phyloP scores from a whole-genome alignment of 2,329 filamentous ascomycete species.

The Didymella keratinophila region DNA sequence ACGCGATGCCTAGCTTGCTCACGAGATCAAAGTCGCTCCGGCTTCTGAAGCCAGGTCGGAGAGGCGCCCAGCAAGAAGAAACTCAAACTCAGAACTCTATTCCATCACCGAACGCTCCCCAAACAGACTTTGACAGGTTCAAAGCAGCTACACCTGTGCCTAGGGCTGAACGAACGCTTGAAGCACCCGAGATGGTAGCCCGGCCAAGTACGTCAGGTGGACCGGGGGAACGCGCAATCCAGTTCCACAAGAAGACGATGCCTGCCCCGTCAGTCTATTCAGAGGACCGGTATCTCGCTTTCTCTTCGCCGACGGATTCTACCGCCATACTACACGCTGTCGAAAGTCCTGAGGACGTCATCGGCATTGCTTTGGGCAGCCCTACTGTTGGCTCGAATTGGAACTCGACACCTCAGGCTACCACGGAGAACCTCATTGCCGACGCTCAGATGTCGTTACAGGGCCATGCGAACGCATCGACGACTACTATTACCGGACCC shows the following conservation, averaged over 20 bases:
- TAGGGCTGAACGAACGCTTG: slow-evolving; percentile 36
- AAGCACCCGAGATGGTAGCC: slow-evolving; percentile 41
- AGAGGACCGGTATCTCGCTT: slow-evolving; percentile 36
- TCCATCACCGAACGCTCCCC: slow-evolving; percentile 34
- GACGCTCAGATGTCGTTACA: slow-evolving; percentile 23
- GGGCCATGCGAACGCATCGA: slow-evolving; percentile 14
- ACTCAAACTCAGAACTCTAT: slow-evolving; percentile 27
- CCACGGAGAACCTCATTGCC: slow-evolving; percentile 18
- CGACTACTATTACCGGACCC: slow-evolving; percentile 18
- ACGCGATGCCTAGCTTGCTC: slow-evolving; percentile 49
- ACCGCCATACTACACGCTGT: slow-evolving; percentile 43
- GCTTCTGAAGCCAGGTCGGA: slow-evolving; percentile 45
- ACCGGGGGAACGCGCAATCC: slow-evolving; percentile 42
- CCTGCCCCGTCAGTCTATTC: slow-evolving; percentile 37
- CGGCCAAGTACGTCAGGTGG: slow-evolving; percentile 49
- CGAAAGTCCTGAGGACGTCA: slow-evolving; percentile 43
- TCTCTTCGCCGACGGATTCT: slow-evolving; percentile 40
- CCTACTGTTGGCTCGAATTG: slow-evolving; percentile 45
- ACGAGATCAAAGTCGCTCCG: slow-evolving; percentile 50
- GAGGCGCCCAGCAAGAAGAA: slow-evolving; percentile 41
- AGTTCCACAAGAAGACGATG: slow-evolving; percentile 49
- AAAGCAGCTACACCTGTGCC: slow-evolving; percentile 39
- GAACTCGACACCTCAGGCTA: slow-evolving; percentile 36
- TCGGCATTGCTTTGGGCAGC: slow-evolving; percentile 52
- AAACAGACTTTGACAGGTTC: slow-evolving; percentile 44